Conservation (phyloP, 257 asterid species). For the Gardenia jasminoides region DNA sequence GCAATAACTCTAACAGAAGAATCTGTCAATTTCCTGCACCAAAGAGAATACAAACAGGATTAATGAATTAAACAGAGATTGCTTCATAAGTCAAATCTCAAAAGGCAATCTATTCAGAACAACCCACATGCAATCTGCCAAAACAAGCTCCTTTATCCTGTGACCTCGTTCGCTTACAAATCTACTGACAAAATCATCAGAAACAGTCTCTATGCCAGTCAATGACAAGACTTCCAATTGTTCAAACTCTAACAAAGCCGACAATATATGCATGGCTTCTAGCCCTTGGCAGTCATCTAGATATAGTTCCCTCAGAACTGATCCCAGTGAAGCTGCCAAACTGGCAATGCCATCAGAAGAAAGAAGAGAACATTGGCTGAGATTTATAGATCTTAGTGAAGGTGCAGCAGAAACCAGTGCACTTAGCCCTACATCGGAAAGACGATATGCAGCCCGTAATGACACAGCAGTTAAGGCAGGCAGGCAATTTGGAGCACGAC, state of each 20-base stretch:
- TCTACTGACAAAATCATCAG: conserved; percentile 59
- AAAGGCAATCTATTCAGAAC: background rate
- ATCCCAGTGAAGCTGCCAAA: conserved; percentile 58
- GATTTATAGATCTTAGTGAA: conserved; percentile 71
- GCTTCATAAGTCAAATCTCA: background rate
- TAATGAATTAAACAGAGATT: background rate
- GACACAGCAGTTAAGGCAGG: conserved; percentile 67
- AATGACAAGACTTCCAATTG: conserved; percentile 82
- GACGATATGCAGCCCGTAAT: conserved; percentile 90
- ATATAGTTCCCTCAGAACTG: conserved; percentile 70
- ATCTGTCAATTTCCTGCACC: conserved; percentile 75
- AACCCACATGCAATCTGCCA: conserved; percentile 75
- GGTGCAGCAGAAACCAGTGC: conserved; percentile 74
- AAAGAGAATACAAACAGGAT: conserved; percentile 2
- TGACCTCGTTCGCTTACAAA: conserved; percentile 51
- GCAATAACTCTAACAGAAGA: conserved; percentile 62
- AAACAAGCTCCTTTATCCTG: conserved; percentile 76
- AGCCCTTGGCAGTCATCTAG: conserved; percentile 62
- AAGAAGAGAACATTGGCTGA: conserved; percentile 80
- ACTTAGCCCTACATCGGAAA: conserved; percentile 71
- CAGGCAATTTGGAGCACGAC: conserved; percentile 53
- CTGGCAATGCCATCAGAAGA: conserved; percentile 64
- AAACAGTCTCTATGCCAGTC: conserved; percentile 62
- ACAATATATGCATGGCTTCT: conserved; percentile 73
- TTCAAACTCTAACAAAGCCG: conserved; percentile 59